Evolutionary conservation across 805 yeast species (phyloP), one percentile per base, ranked within the genome.

Genomic region (Saccharomycodes ludwigii): DNA sequence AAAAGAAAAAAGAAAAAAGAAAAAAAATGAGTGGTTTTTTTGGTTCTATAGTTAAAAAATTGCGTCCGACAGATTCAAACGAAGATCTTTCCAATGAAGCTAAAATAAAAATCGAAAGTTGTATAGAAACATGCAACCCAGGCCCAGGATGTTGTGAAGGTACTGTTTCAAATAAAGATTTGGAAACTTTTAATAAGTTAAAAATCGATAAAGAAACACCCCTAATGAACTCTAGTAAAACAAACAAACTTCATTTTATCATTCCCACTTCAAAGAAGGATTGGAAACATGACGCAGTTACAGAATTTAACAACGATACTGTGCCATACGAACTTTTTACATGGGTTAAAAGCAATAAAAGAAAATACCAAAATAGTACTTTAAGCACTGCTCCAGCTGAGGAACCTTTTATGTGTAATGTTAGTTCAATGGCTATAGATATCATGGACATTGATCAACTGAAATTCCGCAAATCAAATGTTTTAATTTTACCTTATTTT

Each of bases 181-280:
- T n/a, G n/a, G n/a, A n/a, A n/a, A n/a, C n/a, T n/a, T n/a, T n/a
- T n/a, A n/a, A n/a, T n/a, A n/a, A n/a, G n/a, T n/a, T n/a, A n/a
- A n/a, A n/a, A n/a, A n/a, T n/a, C n/a, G n/a, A n/a, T 30, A 41
- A 44, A 34, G 61, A 44, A 15, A 47, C 41, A 16, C 66, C 67
- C 5, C 59, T 85, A 18, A 84, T 80, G 71, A 76, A 78, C 36
- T 65, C 86, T 5, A 74, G 94, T 0, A 68, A 66, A 39, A 74
- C 80, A 1, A 73, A 73, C 27, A 76, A 74, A 3, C 48, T 78
- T 16, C 96, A 86, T 42, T 59, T 84, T 15, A 56, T 88, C 21
- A 75, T 86, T 0, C 79, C 95, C 2, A 85, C 96, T 0, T 93
- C 91, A 8, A 74, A 75, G 42, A 50, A 69, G 0, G 94, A 88